A percentile compares a stretch with the other conserved stretches of the same genome.
Conservation (phyloP, 306 rosid species). For the Cucumis hystrix region DNA sequence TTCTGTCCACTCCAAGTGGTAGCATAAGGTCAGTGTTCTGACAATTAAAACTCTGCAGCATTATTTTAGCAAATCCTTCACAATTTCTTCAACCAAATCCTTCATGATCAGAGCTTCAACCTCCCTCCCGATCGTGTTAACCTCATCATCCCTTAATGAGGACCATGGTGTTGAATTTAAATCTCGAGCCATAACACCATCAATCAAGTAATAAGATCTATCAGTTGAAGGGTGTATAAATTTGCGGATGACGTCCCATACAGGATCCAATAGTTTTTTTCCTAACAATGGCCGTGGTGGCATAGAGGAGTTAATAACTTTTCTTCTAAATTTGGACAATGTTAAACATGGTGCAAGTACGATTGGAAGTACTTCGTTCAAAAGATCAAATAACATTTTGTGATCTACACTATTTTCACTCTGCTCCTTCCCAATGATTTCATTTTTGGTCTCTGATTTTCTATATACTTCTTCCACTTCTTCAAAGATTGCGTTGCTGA, state of each 20-base stretch:
- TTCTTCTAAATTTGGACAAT: constrained; percentile 39
- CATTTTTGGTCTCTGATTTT: constrained; percentile 22
- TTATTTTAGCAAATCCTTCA: constrained; percentile 37
- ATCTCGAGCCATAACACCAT: constrained; percentile 51
- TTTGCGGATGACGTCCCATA: constrained; percentile 41
- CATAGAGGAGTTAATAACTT: constrained; percentile 25
- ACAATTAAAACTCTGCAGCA: neutral
- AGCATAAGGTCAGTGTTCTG: constrained; percentile 3
- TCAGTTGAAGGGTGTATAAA: constrained; percentile 32
- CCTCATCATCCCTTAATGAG: constrained; percentile 33
- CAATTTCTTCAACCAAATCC: constrained; percentile 63
- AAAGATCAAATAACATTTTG: constrained; percentile 50
- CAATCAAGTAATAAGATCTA: constrained; percentile 35
- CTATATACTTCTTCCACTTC: constrained; percentile 72
- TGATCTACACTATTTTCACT: constrained; percentile 30
- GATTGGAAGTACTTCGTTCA: constrained; percentile 64
- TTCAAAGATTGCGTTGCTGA: constrained; percentile 58
- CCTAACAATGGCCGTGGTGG: constrained; percentile 42
- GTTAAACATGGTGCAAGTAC: constrained; percentile 49
- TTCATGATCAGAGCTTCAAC: constrained; percentile 46
- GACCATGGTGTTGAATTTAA: constrained; percentile 47
- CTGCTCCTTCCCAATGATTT: constrained; percentile 25
- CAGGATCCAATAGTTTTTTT: constrained; percentile 46
- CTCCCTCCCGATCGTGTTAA: constrained; percentile 41
- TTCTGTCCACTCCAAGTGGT: neutral